Evolutionary conservation across 2,329 filamentous ascomycete genomes (phyloP).

Genomic region (Trichoderma brevicompactum): DNA sequence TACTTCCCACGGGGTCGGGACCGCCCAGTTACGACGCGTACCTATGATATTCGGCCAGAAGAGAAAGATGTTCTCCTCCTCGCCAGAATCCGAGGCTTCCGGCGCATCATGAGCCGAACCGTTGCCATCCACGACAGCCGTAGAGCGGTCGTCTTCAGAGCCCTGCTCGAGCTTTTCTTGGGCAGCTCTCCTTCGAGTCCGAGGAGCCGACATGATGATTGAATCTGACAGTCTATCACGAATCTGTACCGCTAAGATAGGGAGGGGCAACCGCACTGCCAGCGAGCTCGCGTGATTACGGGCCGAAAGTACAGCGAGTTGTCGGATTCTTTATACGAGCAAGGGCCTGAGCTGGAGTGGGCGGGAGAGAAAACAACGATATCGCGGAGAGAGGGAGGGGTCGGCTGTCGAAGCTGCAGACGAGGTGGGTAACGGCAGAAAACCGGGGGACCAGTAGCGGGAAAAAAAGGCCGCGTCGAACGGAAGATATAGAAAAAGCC

Average conservation of each 20-base stretch:
- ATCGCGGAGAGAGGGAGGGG: conserved; percentile 12
- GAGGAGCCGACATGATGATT: conserved; percentile 45
- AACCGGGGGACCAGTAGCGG: background rate
- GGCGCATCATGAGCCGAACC: conserved; percentile 45
- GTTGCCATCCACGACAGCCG: conserved; percentile 51
- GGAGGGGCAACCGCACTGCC: conserved; percentile 10
- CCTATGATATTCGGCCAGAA: conserved; percentile 84
- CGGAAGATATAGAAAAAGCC: conserved; percentile 7
- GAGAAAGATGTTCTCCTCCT: conserved; percentile 75
- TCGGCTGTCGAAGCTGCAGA: conserved; percentile 5
- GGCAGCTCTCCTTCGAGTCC: conserved; percentile 47
- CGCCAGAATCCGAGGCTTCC: conserved; percentile 44
- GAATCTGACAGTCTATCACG: conserved; percentile 1
- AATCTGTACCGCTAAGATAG: conserved; percentile 22
- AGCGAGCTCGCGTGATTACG: conserved; percentile 24
- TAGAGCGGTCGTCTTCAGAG: conserved; percentile 38
- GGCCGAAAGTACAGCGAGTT: conserved; percentile 4
- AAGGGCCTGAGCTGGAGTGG: background rate
- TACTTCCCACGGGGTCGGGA: background rate
- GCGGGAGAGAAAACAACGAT: background rate
- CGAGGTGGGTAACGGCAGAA: background rate
- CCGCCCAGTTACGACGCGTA: conserved; percentile 45
- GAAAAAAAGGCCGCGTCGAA: background rate
- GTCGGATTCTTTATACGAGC: background rate
- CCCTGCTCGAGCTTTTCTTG: conserved; percentile 39